Percentiles rank a stretch among this genome's conserved stretches.
These are phyloP conservation scores for Ceratobasidium sp. DNA, from an alignment of 1,284 basidiomycete genomes.

Conservation along the genomic window DNA sequence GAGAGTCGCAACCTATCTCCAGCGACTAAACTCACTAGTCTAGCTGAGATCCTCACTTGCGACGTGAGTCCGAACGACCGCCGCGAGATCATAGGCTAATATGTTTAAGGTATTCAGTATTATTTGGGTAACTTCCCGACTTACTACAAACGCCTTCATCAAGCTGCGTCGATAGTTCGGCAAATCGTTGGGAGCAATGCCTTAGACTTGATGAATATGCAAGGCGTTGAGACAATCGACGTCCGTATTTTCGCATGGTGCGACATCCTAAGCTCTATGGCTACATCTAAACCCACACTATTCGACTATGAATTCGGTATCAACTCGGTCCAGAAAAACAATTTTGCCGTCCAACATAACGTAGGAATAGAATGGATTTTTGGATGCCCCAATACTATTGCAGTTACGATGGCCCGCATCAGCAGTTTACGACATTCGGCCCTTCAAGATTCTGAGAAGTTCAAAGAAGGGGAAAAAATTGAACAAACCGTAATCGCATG, in stretches of 20 bases:
- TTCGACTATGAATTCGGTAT: constrained; percentile 5
- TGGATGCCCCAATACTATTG: constrained; percentile 2
- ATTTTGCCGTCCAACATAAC: background rate
- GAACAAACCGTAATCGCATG: background rate
- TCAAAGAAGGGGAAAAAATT: background rate
- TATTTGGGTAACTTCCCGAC: background rate
- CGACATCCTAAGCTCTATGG: constrained; percentile 21
- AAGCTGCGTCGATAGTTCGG: background rate
- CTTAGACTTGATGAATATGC: background rate
- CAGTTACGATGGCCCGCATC: background rate
- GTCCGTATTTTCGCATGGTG: constrained; percentile 13
- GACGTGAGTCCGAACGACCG: background rate
- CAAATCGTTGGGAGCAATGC: background rate
- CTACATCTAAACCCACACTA: constrained; percentile 7
- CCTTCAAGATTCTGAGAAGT: background rate
- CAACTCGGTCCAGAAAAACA: background rate
- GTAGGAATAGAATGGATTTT: constrained; percentile 20
- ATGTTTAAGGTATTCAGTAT: background rate
- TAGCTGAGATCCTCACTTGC: background rate
- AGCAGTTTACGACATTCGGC: background rate
- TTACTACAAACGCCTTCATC: constrained; percentile 1
- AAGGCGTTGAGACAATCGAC: background rate
- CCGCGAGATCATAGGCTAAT: background rate
- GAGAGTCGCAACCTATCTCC: background rate
- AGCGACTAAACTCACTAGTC: background rate